Base-by-base conservation (phyloP, 331 rosid species). In the Malus hybrid region DNA sequence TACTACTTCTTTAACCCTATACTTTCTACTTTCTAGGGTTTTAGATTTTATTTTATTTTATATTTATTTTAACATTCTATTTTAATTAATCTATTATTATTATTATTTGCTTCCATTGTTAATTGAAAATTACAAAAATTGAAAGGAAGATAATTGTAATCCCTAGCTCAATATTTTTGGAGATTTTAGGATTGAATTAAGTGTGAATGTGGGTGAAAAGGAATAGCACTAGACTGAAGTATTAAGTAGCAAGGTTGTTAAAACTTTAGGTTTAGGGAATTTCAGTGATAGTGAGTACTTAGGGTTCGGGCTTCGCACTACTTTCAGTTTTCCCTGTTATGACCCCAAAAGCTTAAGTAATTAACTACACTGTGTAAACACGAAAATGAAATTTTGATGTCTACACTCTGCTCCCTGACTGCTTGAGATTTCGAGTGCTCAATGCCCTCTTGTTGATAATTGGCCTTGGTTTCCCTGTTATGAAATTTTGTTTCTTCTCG, bases 1-100 rank as follows among this genome's bases (percentile, higher is more conserved):
- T 85, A 70, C 59, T 65, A 16, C 48, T 22, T 24, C 48, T 2
- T 6, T 70, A 31, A 22, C 11, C 32, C 65, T 56, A 13, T 27
- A 31, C 20, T 7, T 4, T 31, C 66, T 14, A 7, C 61, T 71
- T 44, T 77, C 77, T 85, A 85, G 88, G 88, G 85, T 48, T 85
- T 84, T 72, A 32, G 36, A 28, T 3, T 10, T 42, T 10, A 7
- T 67, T 73, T 34, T 12, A 62, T 61, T 54, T 13, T 10, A 36
- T 55, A 2, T 15, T 32, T 6, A 70, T 50, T 39, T 31, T 31
- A 3, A 31, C 11, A 50, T 50, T 50, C 9, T 16, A 50, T 50
- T 50, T 55, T 13, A 6, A 4, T 59, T 59, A 10, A 22, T 59
- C 13, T 42, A 42, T 10, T 54, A 31, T 28, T 46, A 5, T 15